A percentile compares a stretch with the other conserved stretches of the same genome.
Evolutionary conservation across 176 grass and related monocot genomes (phyloP).

Genomic region (Puya raimondii): DNA sequence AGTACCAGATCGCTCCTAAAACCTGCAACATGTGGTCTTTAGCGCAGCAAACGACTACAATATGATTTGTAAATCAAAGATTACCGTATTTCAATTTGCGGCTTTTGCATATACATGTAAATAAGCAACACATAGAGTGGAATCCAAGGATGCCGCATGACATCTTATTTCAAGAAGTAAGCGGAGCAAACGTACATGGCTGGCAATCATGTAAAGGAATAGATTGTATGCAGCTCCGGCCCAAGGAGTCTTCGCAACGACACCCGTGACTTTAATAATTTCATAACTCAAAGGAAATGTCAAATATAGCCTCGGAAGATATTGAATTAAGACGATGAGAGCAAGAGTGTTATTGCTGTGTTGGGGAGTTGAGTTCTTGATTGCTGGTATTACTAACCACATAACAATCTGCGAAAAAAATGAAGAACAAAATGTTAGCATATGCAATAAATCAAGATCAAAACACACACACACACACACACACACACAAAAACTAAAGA

Average conservation of each 20-base stretch:
- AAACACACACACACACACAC: too few relatives aligned
- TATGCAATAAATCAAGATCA: too few relatives aligned
- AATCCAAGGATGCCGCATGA: background rate
- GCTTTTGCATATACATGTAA: too few relatives aligned
- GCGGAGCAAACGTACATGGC: slow-evolving; percentile 55
- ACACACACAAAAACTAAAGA: background rate
- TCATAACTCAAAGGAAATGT: slow-evolving; percentile 92
- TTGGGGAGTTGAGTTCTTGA: slow-evolving; percentile 55
- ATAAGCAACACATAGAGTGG: too few relatives aligned
- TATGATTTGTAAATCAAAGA: background rate
- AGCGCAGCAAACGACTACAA: background rate
- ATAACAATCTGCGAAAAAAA: slow-evolving; percentile 60
- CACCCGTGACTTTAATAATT: slow-evolving; percentile 78
- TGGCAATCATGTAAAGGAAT: slow-evolving; percentile 92
- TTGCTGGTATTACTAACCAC: slow-evolving; percentile 85
- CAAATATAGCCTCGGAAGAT: slow-evolving; percentile 87
- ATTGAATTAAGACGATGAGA: slow-evolving; percentile 82
- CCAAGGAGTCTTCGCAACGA: slow-evolving; percentile 91
- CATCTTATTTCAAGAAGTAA: background rate
- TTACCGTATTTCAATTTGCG: too few relatives aligned
- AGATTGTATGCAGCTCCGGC: slow-evolving; percentile 90
- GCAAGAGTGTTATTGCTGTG: slow-evolving; percentile 92
- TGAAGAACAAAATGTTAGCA: slow-evolving; percentile 12
- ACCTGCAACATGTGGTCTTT: slow-evolving; percentile 37
- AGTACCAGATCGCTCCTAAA: slow-evolving; percentile 77